Conservation (phyloP, 2,329 filamentous ascomycete genomes). For the Annulohypoxylon truncatum region DNA sequence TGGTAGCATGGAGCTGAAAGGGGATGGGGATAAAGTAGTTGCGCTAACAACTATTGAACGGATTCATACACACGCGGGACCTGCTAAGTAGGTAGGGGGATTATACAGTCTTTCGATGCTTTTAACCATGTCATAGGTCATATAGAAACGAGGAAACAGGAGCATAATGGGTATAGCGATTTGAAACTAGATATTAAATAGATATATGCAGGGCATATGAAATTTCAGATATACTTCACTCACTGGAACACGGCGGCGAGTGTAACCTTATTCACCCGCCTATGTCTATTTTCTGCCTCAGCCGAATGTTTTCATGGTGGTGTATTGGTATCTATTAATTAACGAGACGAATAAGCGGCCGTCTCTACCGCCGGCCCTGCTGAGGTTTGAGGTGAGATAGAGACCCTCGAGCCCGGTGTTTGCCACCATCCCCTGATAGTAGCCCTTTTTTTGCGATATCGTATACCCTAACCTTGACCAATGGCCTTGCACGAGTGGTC, state of each 20-base stretch:
- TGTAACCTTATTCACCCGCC: background rate
- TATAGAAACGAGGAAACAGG: background rate
- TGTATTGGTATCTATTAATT: background rate
- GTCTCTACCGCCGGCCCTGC: background rate
- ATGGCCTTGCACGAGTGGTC: conserved; percentile 32
- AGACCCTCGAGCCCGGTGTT: background rate
- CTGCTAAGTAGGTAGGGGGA: background rate
- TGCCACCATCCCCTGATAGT: background rate
- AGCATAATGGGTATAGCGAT: background rate
- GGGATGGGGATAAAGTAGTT: background rate
- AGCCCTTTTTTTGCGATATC: background rate
- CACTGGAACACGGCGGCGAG: too few relatives aligned
- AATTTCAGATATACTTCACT: background rate
- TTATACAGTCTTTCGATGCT: background rate
- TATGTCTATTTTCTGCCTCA: background rate
- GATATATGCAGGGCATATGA: background rate
- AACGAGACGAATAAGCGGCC: background rate
- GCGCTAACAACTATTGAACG: background rate
- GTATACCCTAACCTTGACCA: conserved; percentile 3
- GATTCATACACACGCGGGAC: background rate
- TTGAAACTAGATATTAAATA: background rate
- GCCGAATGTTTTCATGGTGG: background rate
- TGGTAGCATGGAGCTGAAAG: background rate
- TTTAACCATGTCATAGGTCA: background rate
- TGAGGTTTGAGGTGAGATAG: background rate